Evolutionary conservation across 2,329 filamentous ascomycete genomes (phyloP).

Genomic region (Chaetomium sp.): DNA sequence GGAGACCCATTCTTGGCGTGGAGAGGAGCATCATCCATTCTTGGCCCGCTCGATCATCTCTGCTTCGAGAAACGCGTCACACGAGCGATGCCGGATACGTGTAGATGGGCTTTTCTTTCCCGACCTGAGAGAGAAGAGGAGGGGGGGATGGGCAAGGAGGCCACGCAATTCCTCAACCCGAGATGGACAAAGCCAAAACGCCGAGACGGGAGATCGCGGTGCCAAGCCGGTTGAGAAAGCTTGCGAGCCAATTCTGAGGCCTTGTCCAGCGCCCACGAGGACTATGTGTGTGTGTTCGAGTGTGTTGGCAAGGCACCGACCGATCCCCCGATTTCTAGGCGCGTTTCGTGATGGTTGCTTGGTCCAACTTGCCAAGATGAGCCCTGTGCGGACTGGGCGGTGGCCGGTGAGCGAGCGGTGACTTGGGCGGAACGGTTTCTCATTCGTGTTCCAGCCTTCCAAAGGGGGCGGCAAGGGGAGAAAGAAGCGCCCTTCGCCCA

Average conservation of each 20-base stretch:
- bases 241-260: slow-evolving; percentile 2
- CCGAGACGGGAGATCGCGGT: slow-evolving; percentile 25
- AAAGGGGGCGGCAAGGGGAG: no score
- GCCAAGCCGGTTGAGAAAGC: slow-evolving; percentile 20
- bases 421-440: no score
- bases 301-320: no score
- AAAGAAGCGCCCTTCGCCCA: background rate
- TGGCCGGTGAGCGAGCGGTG: no score
- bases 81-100: background rate
- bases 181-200: slow-evolving; percentile 13
- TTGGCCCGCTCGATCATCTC: background rate
- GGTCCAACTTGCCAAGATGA: slow-evolving; percentile 4
- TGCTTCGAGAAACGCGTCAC: slow-evolving; percentile 1
- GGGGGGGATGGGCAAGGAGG: no score
- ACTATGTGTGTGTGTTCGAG: background rate
- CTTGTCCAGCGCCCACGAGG: background rate
- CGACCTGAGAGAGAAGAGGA: no score
- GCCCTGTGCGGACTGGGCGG: no score
- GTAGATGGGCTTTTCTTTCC: no score
- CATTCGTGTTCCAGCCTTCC: no score
- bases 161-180: slow-evolving; percentile 2
- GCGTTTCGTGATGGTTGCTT: background rate
- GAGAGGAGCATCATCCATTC: background rate
- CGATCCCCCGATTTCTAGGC: background rate
- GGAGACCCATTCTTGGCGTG: slow-evolving; percentile 8